Conservation (phyloP, 179 eudicot species). For the Patellifolia procumbens region DNA sequence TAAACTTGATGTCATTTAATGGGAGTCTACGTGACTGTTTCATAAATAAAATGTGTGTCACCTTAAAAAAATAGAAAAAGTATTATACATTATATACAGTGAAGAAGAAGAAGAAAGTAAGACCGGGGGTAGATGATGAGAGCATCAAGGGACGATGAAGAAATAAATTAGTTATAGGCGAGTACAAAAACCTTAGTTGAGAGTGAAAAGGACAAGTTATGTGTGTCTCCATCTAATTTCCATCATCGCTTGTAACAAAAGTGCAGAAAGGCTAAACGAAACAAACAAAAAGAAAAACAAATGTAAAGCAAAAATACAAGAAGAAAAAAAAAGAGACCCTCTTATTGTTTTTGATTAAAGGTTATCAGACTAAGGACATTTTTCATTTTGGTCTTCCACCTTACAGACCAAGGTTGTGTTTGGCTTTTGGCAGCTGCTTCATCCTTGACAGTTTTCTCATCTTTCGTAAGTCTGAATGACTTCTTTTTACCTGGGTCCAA, state of each 20-base stretch:
- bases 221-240: constrained; percentile 10
- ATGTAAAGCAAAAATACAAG: not conserved
- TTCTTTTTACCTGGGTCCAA: not conserved
- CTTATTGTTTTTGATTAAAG: not conserved
- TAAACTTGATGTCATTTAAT: too few relatives aligned
- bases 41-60: too few relatives aligned
- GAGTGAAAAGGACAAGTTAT: constrained; percentile 17
- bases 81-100: too few relatives aligned
- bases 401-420: not conserved
- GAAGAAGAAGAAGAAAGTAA: too few relatives aligned
- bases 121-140: not conserved
- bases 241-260: constrained; percentile 13
- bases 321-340: not conserved
- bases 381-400: not conserved
- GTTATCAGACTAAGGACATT: not conserved
- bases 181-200: not conserved
- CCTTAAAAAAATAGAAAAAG: too few relatives aligned
- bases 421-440: not conserved
- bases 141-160: not conserved
- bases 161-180: constrained; percentile 9
- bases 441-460: not conserved
- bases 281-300: not conserved
- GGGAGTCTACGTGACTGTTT: too few relatives aligned
- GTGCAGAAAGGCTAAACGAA: not conserved
- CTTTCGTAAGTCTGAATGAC: not conserved